Base-by-base conservation (phyloP, 176 grass and related monocot species). In the Oropetium thomaeum region DNA sequence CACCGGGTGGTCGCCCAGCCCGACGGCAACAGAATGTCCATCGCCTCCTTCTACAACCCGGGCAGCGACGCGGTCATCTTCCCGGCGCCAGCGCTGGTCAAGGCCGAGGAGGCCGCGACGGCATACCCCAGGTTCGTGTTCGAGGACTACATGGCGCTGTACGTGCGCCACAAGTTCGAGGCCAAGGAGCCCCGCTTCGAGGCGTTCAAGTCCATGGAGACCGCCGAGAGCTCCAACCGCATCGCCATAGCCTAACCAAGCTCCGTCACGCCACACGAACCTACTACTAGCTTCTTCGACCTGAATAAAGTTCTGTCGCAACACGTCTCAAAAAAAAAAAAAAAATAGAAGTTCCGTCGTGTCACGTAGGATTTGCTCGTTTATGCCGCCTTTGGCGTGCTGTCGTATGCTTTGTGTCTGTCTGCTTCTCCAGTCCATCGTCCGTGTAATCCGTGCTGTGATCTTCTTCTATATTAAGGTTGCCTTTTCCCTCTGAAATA, bases 41-140 rank as follows among this genome's bases (percentile, higher is more conserved):
- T 99, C 65, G 89, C 89, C 0, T 99, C 96, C 3, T 99, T 99
- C 87, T 99, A 99, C 73, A 99, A 99, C 77, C 96, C 92, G 0
- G 87, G 89, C 27, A 23, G 73, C 59, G 89, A 99, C 40, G 89
- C 92, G 0, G 85, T 99, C 48, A 99, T 99, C 76, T 95, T 82
- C 82, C 96, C 96, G 0, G 96, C 91, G 37, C 91, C 91, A 25
- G 42, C 84, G 41, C 82, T 99, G 47, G 85, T 74, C 7, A 54
- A 73, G 64, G 39, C 64, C 29, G 58, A 76, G 33, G 62, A 84
- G 40, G 61, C 32, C 23, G 55, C 27, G 2, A 29, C 1, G 30
- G 7, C 49, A 26, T 96, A 96, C 43, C 93, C 93, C 0, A 96
- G 25, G 57, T 96, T 92, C 62, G 75, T 92, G 62, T 96, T 96